Base-by-base conservation (phyloP, 2,329 filamentous ascomycete species). In the Cordyceps tenuipes region DNA sequence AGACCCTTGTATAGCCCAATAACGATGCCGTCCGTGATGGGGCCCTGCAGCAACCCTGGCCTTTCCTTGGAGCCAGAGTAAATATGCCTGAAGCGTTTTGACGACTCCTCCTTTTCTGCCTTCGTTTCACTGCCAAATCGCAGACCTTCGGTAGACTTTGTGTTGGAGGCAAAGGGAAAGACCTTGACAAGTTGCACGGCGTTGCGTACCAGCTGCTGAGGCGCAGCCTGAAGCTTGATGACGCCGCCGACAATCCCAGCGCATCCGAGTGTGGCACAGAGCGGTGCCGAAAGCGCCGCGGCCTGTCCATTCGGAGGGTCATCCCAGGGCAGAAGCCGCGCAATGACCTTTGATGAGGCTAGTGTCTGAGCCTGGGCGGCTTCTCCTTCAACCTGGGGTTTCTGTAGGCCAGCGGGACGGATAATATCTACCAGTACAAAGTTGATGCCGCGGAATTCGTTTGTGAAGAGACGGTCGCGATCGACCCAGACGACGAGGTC, bases 81-180 rank as follows among this genome's bases (percentile, higher is more conserved):
- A 3, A 90, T 82, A 12, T 86, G 81, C 63, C 84, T 83, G 63
- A 96, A 85, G 48, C 84, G 83, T 68, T 88, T 87, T 15, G 83
- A 78, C 3, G 86, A 85, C 65, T 91, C 90, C 68, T 96, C 90
- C 57, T 87, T 86, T 65, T 94, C 90, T 6, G 88, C 83, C 66
- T 90, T 90, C 0, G 90, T 89, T 66, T 96, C 91, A 15, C 91
- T 90, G 5, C 93, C 93, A 69, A 97, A 96, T 66, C 86, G 91
- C 23, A 97, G 78, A 0, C 87, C 88, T 50, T 87, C 81, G 41
- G 79, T 81, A 44, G 79, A 74, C 65, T 84, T 86, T 3, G 79
- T 75, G 23, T 75, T 73, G 1, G 80, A 76, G 3, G 84, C 80
- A 67, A 97, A 97, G 0, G 94, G 94, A 60, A 88, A 89, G 2